These are phyloP conservation scores for Syzygium aqueum DNA, from an alignment of 345 rosid genomes.

Conservation along the genomic window DNA sequence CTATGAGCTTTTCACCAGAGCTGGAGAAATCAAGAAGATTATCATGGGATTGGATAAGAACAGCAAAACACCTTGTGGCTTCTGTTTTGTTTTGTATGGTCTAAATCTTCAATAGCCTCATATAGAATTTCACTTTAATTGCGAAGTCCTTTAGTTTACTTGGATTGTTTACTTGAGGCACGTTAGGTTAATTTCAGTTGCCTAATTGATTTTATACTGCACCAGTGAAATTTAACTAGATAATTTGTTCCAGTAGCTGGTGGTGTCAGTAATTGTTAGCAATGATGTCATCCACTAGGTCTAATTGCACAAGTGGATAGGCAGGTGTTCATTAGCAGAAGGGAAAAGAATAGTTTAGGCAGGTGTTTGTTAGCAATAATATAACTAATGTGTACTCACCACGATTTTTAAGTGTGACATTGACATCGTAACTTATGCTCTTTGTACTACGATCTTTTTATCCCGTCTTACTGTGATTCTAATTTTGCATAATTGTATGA, in stretches of 20 bases:
- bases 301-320: neutral
- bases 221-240: neutral
- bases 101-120: neutral
- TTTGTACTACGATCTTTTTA: neutral
- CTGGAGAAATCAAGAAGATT: constrained; percentile 93
- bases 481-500: neutral
- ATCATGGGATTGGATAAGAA: constrained; percentile 98
- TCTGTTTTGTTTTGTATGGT: constrained; percentile 79
- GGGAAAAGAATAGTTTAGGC: neutral
- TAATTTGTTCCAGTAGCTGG: neutral
- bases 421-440: neutral
- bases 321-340: neutral
- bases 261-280: neutral
- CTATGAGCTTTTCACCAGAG: constrained; percentile 89
- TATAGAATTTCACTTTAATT: neutral
- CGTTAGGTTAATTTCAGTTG: neutral
- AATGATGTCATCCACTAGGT: neutral
- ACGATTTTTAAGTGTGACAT: neutral
- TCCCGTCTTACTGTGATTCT: neutral
- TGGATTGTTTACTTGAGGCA: neutral
- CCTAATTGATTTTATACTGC: neutral
- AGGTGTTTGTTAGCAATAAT: too few species aligned
- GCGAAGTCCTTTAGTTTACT: neutral
- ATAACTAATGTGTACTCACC: neutral
- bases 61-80: constrained; percentile 93